Evolutionary conservation across 148 eudicot genomes (phyloP).

Genomic region (Vaccinium darrowii): DNA sequence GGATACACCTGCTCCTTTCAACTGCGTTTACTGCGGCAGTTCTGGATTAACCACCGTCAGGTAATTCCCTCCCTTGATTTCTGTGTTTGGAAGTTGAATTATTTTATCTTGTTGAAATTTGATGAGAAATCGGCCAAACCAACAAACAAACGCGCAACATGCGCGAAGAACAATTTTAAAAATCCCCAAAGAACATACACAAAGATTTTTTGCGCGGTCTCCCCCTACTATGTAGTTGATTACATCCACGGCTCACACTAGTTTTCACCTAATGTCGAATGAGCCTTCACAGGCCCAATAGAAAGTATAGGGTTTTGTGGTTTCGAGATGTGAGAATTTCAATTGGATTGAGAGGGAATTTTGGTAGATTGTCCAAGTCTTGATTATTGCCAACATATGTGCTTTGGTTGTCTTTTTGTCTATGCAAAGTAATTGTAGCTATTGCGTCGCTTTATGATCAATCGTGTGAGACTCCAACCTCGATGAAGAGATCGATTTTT

Average conservation of each 20-base stretch:
- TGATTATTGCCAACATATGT: not conserved
- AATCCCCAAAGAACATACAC: too few relatives aligned
- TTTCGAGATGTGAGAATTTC: too few relatives aligned
- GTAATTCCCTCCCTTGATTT: constrained; percentile 23
- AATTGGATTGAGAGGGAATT: not conserved
- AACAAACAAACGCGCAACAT: too few relatives aligned
- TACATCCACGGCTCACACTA: too few relatives aligned
- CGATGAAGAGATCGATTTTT: not conserved
- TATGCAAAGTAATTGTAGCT: not conserved
- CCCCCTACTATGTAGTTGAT: too few relatives aligned
- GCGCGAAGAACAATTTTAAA: too few relatives aligned
- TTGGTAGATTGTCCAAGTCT: not conserved
- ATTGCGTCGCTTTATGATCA: not conserved
- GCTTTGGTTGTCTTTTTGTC: not conserved
- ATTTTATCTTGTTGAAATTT: not conserved
- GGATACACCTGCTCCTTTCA: constrained; percentile 88
- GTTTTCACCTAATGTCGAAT: too few relatives aligned
- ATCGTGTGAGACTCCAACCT: not conserved
- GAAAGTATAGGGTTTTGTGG: not conserved
- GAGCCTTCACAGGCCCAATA: too few relatives aligned
- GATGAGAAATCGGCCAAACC: too few relatives aligned
- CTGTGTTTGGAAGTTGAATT: not conserved
- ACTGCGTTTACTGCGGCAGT: constrained; percentile 52
- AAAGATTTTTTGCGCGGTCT: too few relatives aligned
- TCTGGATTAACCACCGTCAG: constrained; percentile 60